Evolutionary conservation across 306 rosid species (phyloP).

Genomic region (Medicago truncatula): DNA sequence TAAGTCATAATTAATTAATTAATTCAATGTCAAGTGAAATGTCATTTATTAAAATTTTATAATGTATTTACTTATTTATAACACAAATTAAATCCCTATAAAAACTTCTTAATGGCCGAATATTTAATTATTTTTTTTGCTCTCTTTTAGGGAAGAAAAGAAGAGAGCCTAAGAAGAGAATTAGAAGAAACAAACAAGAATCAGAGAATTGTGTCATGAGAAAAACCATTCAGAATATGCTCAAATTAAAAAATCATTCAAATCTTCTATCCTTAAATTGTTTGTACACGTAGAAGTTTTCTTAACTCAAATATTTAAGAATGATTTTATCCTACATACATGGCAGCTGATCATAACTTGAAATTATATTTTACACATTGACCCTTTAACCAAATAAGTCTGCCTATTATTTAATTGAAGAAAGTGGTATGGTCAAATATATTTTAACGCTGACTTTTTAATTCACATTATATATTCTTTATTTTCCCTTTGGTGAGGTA

Average conservation of each 20-base stretch:
- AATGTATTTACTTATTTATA: neutral
- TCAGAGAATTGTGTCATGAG: neutral
- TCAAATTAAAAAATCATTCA: too few relatives aligned
- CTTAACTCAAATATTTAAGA: neutral
- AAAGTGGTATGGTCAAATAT: constrained; percentile 9
- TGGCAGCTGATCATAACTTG: neutral
- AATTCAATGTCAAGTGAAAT: neutral
- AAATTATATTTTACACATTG: constrained; percentile 10
- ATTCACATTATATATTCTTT: neutral
- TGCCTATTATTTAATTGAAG: constrained; percentile 2
- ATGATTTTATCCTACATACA: neutral
- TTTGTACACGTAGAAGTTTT: neutral
- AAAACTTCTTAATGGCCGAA: neutral
- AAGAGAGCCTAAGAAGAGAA: too few relatives aligned
- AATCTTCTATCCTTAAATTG: neutral
- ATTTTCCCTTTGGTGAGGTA: neutral
- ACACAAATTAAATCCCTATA: neutral
- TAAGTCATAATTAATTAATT: neutral
- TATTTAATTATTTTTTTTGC: neutral
- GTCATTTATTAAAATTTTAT: neutral
- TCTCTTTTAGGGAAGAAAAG: too few relatives aligned
- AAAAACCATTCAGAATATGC: too few relatives aligned
- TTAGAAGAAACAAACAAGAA: neutral
- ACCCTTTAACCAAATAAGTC: neutral
- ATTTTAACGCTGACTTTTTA: constrained; percentile 2